Evolutionary conservation across 2,329 filamentous ascomycete genomes (phyloP), one percentile per base, ranked within the genome.

Genomic region (Fusarium graminum): DNA sequence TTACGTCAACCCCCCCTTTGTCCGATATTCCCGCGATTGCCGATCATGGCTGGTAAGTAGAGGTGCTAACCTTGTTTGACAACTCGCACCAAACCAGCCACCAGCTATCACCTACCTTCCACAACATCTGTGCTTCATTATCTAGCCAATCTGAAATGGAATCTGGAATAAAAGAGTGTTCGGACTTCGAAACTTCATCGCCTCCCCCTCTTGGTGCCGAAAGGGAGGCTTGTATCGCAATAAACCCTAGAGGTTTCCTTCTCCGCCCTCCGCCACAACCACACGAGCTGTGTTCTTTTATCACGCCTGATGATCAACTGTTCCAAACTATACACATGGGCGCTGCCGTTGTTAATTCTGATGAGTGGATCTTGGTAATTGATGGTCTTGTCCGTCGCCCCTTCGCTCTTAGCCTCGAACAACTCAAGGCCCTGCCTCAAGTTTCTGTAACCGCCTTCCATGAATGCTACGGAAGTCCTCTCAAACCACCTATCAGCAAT

Each of bases 311-410:
- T 17, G 34, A 47, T 1, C 12, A 56, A 4, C 8, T 63, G 2
- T 63, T 63, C 4, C 59, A 63, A 3, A 63, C 59, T 1, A 62
- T 63, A 13, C 59, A 63, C 7, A 63, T 62, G 59, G 59, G 57
- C 0, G 51, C 59, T 6, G 57, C 59, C 1, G 30, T 62, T 6
- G 12, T 63, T 3, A 26, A 57, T 12, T 1, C 16, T 1, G 7
- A 17, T n/a, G 51, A 46, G 7, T 63, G 57, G 59, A 1, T 42
- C 0, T 14, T 63, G 2, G 51, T 62, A 0, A 3, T 63, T 4
- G 44, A 57, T 0, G 59, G 59, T 11, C n/a, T 62, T 25, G 57
- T 62, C 4, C 16, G 25, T 1, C 26, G 10, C 0, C 40, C 50
- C 3, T 58, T 58, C 2, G 52, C 58, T 4, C 41, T 63, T 14